Conservation (phyloP, 495 filamentous ascomycete species). For the Xylaria cubensis region DNA sequence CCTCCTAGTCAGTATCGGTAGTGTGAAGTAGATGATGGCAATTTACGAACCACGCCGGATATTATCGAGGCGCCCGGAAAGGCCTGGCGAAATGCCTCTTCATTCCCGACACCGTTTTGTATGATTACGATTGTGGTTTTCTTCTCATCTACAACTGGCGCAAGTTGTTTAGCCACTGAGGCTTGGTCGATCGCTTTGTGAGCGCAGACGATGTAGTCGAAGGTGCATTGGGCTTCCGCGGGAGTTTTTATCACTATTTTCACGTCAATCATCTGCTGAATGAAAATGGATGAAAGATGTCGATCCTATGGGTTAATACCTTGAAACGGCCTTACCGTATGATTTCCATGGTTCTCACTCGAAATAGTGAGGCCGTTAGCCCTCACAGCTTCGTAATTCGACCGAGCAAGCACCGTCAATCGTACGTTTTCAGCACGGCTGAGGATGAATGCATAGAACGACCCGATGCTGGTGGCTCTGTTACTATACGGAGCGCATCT, state of each 20-base stretch:
- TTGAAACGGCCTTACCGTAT: slow-evolving; percentile 48
- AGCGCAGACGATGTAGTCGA: slow-evolving; percentile 57
- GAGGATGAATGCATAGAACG: slow-evolving; percentile 46
- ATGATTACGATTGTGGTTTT: slow-evolving; percentile 44
- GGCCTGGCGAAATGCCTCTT: slow-evolving; percentile 41
- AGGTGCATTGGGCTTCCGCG: slow-evolving; percentile 45
- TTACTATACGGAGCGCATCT: not conserved
- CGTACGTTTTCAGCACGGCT: slow-evolving; percentile 48
- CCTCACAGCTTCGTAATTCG: slow-evolving; percentile 57
- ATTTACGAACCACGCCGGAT: slow-evolving; percentile 41
- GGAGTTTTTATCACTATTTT: slow-evolving; percentile 50
- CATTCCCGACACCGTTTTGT: slow-evolving; percentile 50
- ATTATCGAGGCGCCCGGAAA: slow-evolving; percentile 42
- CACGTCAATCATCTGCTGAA: not conserved
- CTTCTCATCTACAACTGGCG: slow-evolving; percentile 45
- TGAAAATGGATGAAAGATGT: not conserved
- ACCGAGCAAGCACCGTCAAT: slow-evolving; percentile 60
- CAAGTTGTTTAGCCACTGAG: slow-evolving; percentile 43
- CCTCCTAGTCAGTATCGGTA: not conserved
- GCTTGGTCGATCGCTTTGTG: slow-evolving; percentile 59
- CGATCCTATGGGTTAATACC: slow-evolving; percentile 33
- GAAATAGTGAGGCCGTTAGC: slow-evolving; percentile 53
- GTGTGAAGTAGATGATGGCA: not conserved
- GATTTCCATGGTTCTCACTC: slow-evolving; percentile 56
- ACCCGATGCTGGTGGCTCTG: slow-evolving; percentile 21